A percentile compares a stretch with the other conserved stretches of the same genome.
These are phyloP conservation scores for Vitis hybrid DNA, from an alignment of 177 flowering plant species.

Conservation along the genomic window DNA sequence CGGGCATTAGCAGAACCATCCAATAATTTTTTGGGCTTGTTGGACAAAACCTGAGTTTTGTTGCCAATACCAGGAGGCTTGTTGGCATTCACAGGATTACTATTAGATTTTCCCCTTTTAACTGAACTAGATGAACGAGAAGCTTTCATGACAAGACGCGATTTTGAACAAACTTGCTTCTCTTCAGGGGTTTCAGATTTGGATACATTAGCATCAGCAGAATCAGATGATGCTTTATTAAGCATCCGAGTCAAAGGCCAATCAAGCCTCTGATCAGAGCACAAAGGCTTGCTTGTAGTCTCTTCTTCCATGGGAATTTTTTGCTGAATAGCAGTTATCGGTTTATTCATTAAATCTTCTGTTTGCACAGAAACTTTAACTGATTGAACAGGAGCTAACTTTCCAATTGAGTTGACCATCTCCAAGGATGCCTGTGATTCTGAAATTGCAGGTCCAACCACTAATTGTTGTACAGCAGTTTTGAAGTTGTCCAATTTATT, in stretches of 20 bases:
- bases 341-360: constrained; percentile 22
- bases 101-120: constrained; percentile 50
- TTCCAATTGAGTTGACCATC: constrained; percentile 16
- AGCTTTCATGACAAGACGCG: constrained; percentile 33
- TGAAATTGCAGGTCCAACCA: constrained; percentile 15
- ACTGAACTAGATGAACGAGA: constrained; percentile 38
- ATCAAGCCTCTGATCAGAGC: constrained; percentile 15
- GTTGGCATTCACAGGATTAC: constrained; percentile 11
- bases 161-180: constrained; percentile 32
- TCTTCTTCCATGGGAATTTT: constrained; percentile 22
- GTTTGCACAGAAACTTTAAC: constrained; percentile 20
- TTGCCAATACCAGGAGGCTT: constrained; percentile 17
- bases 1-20: constrained; percentile 45
- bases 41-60: constrained; percentile 29
- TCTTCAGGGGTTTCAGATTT: constrained; percentile 28
- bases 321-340: constrained; percentile 19
- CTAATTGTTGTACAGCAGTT: constrained; percentile 20
- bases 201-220: constrained; percentile 21
- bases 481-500: constrained; percentile 8
- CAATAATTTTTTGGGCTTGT: constrained; percentile 51
- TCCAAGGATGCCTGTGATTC: constrained; percentile 16
- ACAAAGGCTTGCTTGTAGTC: constrained; percentile 10
- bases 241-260: neutral
- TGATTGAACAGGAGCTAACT: constrained; percentile 14
- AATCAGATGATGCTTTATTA: constrained; percentile 25